A percentile compares a stretch with the other conserved stretches of the same genome.
These are phyloP conservation scores for Mycena haematopus DNA, from an alignment of 768 basidiomycete genomes.

Conservation along the genomic window DNA sequence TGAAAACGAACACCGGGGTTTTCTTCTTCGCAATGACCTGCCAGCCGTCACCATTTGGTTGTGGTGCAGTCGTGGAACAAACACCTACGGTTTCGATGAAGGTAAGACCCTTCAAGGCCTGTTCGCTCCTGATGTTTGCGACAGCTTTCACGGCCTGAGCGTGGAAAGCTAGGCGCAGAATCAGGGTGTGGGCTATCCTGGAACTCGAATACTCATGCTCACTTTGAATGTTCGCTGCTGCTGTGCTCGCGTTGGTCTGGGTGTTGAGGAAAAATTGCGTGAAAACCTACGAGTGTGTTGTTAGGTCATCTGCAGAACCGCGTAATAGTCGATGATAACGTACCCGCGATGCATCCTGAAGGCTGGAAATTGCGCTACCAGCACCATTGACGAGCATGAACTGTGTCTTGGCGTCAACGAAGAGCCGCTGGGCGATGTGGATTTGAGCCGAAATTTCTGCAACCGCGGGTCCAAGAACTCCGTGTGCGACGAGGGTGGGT, in stretches of 20 bases:
- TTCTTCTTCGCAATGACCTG: background rate
- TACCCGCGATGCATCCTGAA: background rate
- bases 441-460: background rate
- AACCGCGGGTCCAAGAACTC: background rate
- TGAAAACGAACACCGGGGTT: background rate
- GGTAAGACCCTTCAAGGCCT: background rate
- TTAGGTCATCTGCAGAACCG: background rate
- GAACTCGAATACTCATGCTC: background rate
- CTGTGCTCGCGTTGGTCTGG: background rate
- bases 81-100: background rate
- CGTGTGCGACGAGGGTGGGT: background rate
- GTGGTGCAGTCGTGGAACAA: background rate
- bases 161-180: background rate
- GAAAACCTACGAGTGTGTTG: background rate
- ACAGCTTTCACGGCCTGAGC: background rate
- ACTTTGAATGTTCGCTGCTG: constrained; percentile 1
- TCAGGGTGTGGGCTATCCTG: background rate
- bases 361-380: background rate
- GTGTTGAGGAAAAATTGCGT: background rate
- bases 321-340: background rate
- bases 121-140: background rate
- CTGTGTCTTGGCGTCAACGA: background rate
- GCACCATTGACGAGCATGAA: background rate
- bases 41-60: background rate
- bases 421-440: background rate